Evolutionary conservation across 2,329 filamentous ascomycete genomes (phyloP), one percentile per base, ranked within the genome.

Genomic region (Ophiostoma triangulosporum): DNA sequence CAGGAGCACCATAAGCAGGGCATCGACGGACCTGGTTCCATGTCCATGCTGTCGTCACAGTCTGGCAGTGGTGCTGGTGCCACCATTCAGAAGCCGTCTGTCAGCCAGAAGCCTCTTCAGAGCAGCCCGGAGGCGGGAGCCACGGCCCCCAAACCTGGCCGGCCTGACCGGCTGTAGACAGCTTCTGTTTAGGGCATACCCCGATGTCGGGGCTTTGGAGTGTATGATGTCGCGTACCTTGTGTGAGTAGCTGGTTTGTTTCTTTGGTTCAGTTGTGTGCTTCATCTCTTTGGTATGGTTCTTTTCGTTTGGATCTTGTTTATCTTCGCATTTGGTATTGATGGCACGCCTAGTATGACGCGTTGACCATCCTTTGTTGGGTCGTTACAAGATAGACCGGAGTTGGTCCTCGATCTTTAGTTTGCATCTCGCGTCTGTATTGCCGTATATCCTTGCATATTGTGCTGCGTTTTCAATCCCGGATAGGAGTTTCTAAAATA

Each of bases 1-100:
- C 77, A 78, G 61, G 76, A 76, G 58, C 74, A 74, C 33, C 33
- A 53, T 12, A 33, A 48, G 46, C 46, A 14, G 7, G 27, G 27
- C 15, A 15, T 29, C 8, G 8, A 38, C 11, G 38, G 43, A 9
- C 27, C 27, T 26, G 40, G 38, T 5, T 17, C 36, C 11, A 20
- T 29, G n/a, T 20, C 40, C 4, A 9, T 2, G 12, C 26, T 4
- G 50, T 24, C 22, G 2, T 14, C 22, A 11, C 29, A 46, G 8
- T 11, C 38, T 3, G 20, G 22, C 11, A 2, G 22, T 11, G 36
- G 20, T 11, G 9, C 26, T 22, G 48, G 24, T 24, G 11, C 4
- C 1, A 35, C 35, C 12, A 14, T n/a, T n/a, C n/a, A n/a, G n/a
- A n/a, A n/a, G n/a, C n/a, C n/a, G n/a, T n/a, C 38, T 9, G 20